Evolutionary conservation across 1,284 basidiomycete species (phyloP), one percentile per base, ranked within the genome.

Genomic region (Cryptococcus hybrid): DNA sequence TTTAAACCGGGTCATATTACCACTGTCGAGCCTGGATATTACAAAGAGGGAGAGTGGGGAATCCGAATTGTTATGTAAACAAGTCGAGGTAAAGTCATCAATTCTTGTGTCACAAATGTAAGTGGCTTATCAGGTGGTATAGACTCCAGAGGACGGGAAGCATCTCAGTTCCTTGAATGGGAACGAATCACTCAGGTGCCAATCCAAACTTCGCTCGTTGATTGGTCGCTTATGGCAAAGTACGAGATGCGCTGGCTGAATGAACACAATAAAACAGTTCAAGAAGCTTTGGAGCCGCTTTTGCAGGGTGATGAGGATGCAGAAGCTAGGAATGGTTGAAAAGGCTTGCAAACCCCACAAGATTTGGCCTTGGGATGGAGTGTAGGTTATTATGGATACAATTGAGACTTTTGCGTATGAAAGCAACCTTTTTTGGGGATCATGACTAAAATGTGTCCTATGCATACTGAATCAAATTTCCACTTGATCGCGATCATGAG

Each of bases 171-270:
- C 88, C 83, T 93, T 30, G 86, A 86, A 5, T 95, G 94, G 71
- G 90, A 94, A 77, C 86, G 89, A 9, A 80, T 95, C 61, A 94
- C 93, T 2, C 88, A 87, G 56, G 92, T 94, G 4, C 95, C 18
- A 18, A 96, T 99, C 70, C 90, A 95, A 79, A 90, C 89, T 2
- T 85, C 86, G 65, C 88, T 99, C 83, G 86, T 98, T 55, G 90
- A 93, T 70, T 86, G 88, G 56, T 80, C 77, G 44, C 85, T 98
- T 83, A 82, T 98, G 62, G 40, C 40, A 9, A 88, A 87, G 69
- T 87, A 88, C 57, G 93, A 99, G 81, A 88, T 88, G 68, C 78
- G 84, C 58, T 97, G 94, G 94, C 72, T 99, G 55, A 94, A 92
- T 82, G 86, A 86, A 37, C 94, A 99, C 76, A 96, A 99, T 76